These are phyloP conservation scores for Kalmusia sp. DNA, from an alignment of 2,329 filamentous ascomycete species.

Conservation along the genomic window DNA sequence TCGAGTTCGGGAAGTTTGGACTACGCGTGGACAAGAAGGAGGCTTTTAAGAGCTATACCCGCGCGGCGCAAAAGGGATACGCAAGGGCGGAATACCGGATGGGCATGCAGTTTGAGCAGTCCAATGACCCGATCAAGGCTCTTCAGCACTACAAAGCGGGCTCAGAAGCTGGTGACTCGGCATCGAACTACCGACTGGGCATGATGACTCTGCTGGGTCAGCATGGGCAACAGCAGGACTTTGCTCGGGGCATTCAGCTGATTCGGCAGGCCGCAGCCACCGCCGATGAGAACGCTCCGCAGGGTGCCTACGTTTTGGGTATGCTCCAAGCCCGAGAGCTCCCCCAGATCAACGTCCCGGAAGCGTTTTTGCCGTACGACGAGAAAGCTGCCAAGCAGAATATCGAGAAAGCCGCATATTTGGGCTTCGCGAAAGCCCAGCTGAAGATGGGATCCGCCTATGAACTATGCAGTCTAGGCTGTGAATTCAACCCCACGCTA, in stretches of 20 bases:
- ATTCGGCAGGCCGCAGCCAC: constrained; percentile 84
- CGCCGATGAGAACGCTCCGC: constrained; percentile 94
- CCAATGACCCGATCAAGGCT: constrained; percentile 89
- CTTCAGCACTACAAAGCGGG: constrained; percentile 89
- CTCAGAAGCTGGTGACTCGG: constrained; percentile 81
- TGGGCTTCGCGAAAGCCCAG: constrained; percentile 95
- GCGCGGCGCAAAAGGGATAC: constrained; percentile 86
- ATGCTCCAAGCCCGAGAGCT: constrained; percentile 92
- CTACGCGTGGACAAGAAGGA: constrained; percentile 91
- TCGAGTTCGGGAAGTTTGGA: constrained; percentile 97
- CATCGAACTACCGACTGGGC: constrained; percentile 83
- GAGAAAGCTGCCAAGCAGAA: constrained; percentile 79
- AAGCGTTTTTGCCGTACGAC: constrained; percentile 73
- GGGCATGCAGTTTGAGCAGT: constrained; percentile 97
- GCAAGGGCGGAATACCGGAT: constrained; percentile 93
- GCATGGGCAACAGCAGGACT: constrained; percentile 87
- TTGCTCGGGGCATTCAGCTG: constrained; percentile 76
- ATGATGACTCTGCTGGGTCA: constrained; percentile 98
- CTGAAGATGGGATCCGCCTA: constrained; percentile 97
- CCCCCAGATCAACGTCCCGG: constrained; percentile 86
- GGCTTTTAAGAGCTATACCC: constrained; percentile 84
- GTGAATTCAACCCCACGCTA: constrained; percentile 91
- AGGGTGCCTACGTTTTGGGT: constrained; percentile 92
- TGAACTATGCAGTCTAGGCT: constrained; percentile 90
- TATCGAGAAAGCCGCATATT: constrained; percentile 94